phyloP scores from a whole-genome alignment of 768 basidiomycete genomes.

The Suillus tomentosus region DNA sequence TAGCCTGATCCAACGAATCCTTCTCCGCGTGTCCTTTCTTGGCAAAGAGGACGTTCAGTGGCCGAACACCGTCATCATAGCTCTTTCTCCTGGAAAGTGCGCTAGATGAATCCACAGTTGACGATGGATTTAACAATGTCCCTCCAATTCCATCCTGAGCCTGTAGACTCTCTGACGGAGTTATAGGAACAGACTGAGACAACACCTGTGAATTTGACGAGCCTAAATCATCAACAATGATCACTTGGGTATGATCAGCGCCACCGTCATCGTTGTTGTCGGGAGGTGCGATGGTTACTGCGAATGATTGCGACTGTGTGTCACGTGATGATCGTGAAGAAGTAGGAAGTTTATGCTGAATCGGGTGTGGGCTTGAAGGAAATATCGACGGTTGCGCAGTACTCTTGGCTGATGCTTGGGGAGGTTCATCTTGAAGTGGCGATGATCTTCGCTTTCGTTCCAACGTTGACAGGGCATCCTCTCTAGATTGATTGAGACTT shows the following conservation, averaged over 20 bases:
- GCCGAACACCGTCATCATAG: constrained; percentile 46
- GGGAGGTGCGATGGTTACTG: constrained; percentile 48
- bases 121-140: constrained; percentile 27
- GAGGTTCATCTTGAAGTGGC: constrained; percentile 18
- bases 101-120: constrained; percentile 15
- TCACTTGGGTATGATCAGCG: constrained; percentile 12
- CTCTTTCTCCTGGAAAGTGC: constrained; percentile 39
- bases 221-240: constrained; percentile 8
- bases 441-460: constrained; percentile 16
- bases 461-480: constrained; percentile 10
- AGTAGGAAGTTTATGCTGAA: constrained; percentile 15
- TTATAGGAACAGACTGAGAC: constrained; percentile 9
- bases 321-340: constrained; percentile 24
- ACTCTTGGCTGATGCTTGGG: constrained; percentile 7
- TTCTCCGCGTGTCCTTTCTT: constrained; percentile 20
- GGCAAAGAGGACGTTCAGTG: constrained; percentile 38
- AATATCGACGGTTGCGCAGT: constrained; percentile 1
- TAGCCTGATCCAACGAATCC: constrained; percentile 14
- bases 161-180: constrained; percentile 16
- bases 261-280: constrained; percentile 16
- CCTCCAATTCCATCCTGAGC: neutral
- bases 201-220: constrained; percentile 2
- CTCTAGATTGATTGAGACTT: constrained; percentile 21
- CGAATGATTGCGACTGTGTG: constrained; percentile 38
- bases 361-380: constrained; percentile 20